phyloP scores from a whole-genome alignment of 345 rosid genomes.

The Camelina hispida region DNA sequence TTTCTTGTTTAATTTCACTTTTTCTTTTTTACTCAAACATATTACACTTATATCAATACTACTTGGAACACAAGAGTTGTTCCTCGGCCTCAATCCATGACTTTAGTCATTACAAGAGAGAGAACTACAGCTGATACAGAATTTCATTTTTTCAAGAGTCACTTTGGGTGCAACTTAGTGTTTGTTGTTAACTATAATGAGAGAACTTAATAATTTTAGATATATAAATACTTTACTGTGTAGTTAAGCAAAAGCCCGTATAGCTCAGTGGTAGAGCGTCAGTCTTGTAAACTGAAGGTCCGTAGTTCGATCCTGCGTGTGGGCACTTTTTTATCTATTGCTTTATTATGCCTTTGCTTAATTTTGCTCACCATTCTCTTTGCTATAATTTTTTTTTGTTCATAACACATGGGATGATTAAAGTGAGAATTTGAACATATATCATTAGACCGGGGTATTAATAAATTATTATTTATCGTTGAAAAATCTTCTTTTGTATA shows the following conservation, averaged over 20 bases:
- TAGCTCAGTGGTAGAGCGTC: constrained; percentile 95
- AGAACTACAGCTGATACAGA: too few relatives aligned
- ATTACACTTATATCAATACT: too few relatives aligned
- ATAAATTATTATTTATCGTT: background rate
- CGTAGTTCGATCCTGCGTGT: constrained; percentile 86
- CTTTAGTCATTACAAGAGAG: too few relatives aligned
- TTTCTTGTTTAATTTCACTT: background rate
- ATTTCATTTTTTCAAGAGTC: too few relatives aligned
- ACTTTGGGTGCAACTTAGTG: background rate
- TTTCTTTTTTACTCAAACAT: background rate
- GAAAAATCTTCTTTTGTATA: background rate
- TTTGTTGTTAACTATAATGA: background rate
- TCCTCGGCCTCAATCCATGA: too few relatives aligned
- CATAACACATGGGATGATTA: background rate
- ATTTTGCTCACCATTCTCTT: background rate
- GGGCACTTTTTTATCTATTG: constrained; percentile 52
- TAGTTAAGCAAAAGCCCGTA: constrained; percentile 44
- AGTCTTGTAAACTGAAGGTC: constrained; percentile 93
- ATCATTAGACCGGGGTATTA: background rate
- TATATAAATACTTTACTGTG: background rate
- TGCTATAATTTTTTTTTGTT: background rate
- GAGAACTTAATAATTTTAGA: background rate
- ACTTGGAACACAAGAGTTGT: too few relatives aligned
- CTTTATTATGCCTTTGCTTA: too few relatives aligned
- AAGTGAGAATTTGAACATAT: constrained; percentile 3